Percentiles rank a stretch among this genome's conserved stretches.
These are phyloP conservation scores for Pittosporum tobira DNA, from an alignment of 129 eudicot species.

Conservation along the genomic window DNA sequence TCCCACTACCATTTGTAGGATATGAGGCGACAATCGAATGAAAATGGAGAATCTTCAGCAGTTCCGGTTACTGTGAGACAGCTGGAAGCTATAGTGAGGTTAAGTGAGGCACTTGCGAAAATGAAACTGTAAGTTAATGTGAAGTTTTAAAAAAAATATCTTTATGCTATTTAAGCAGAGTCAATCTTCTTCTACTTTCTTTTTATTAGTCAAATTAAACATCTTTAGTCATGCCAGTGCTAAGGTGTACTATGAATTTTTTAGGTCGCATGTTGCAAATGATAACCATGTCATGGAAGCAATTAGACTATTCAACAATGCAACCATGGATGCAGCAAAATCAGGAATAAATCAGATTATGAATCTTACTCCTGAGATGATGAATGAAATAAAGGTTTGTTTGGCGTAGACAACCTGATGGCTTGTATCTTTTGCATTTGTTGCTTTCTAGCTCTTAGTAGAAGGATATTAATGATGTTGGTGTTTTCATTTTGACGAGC, in stretches of 20 bases:
- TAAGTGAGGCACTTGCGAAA: conserved; percentile 91
- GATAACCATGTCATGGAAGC: conserved; percentile 77
- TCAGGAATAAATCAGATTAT: conserved; percentile 89
- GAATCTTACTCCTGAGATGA: conserved; percentile 80
- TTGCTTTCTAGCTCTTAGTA: not conserved
- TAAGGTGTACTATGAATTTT: not conserved
- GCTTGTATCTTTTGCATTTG: not conserved
- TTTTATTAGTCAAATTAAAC: too few species aligned
- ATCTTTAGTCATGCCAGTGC: not conserved
- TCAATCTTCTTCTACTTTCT: too few species aligned
- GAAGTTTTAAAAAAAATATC: too few species aligned
- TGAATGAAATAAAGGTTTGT: conserved; percentile 87
- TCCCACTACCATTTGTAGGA: conserved; percentile 34
- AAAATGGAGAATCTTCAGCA: conserved; percentile 91
- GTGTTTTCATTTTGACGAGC: conserved; percentile 14
- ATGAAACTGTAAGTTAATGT: conserved; percentile 89
- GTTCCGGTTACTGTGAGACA: conserved; percentile 98
- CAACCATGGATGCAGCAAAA: conserved; percentile 96
- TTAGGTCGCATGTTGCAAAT: conserved; percentile 71
- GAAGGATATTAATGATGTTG: too few species aligned
- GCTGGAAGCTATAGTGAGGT: conserved; percentile 92
- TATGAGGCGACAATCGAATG: conserved; percentile 94
- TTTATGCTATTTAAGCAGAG: too few species aligned
- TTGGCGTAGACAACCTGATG: conserved; percentile 1
- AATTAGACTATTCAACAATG: conserved; percentile 60